Evolutionary conservation across 139 green algal species (phyloP), one percentile per base, ranked within the genome.

Genomic region (Coelastrella sp.): DNA sequence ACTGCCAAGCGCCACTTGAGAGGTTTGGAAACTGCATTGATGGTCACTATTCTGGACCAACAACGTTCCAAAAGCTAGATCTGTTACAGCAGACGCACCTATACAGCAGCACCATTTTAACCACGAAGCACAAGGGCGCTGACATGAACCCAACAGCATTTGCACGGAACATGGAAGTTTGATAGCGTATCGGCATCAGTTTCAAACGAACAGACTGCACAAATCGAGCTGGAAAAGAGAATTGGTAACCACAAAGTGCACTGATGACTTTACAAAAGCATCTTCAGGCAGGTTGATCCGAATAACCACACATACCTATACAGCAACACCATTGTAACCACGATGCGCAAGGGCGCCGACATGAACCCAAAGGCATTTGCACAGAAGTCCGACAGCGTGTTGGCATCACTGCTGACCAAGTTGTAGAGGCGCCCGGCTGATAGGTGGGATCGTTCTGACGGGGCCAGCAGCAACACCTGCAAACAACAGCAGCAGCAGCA

Each of bases 281-380:
- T 47, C 32, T 47, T 47, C 32, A 47, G 32, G 32, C 32, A 47
- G 32, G 32, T 47, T 47, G 32, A 47, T 47, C 32, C 32, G 32
- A 47, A 47, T 47, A 47, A 47, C 32, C 32, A 47, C 0, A 76
- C 83, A 19, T 68, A 68, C 23, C 54, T 79, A 56, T 59, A 95
- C 56, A 97, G 92, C 93, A 97, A 87, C 13, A 90, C 77, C 91
- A 97, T 92, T 8, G 92, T 89, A 0, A 92, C 83, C 3, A 90
- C 47, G 71, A 97, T 97, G 57, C 95, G 89, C 68, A 96, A 64
- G 0, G 95, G 95, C 4, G 91, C 92, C 0, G 94, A 96, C 17
- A 97, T 91, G 22, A 97, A 71, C 0, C 87, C 91, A 84, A 96
- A 89, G 3, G 92, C 88, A 78, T 92, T 94, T 54, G 91, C 80